Evolutionary conservation across 805 yeast genomes (phyloP).

Genomic region (Wickerhamiella sergipiensis): DNA sequence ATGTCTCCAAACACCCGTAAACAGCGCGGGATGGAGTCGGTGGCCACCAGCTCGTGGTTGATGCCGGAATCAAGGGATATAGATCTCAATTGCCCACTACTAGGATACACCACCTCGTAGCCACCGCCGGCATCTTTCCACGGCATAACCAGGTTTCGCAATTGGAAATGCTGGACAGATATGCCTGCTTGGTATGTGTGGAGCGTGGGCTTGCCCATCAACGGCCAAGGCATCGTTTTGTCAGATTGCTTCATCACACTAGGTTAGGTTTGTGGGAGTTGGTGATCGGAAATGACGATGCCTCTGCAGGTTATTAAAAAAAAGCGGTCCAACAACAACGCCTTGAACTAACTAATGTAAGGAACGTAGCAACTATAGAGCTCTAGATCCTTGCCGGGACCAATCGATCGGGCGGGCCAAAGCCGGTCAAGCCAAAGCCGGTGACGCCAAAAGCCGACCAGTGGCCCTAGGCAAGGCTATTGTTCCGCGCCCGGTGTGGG

Average conservation of each 20-base stretch:
- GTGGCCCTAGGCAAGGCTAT: too few species aligned
- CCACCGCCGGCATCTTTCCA: slow-evolving; percentile 24
- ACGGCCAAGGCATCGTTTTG: background rate
- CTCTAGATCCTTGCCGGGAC: too few species aligned
- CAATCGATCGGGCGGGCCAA: too few species aligned
- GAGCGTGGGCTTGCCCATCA: background rate
- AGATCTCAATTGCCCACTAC: slow-evolving; percentile 37
- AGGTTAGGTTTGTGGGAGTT: background rate
- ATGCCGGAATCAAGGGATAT: slow-evolving; percentile 15
- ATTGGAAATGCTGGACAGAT: slow-evolving; percentile 54
- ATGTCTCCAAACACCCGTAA: background rate
- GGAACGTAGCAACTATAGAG: too few species aligned
- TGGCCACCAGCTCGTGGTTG: background rate
- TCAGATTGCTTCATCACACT: background rate
- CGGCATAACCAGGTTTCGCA: slow-evolving; percentile 54
- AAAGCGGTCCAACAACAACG: too few species aligned
- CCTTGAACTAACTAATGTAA: too few species aligned
- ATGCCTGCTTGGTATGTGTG: slow-evolving; percentile 15
- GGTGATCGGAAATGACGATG: background rate
- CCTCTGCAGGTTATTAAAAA: too few species aligned
- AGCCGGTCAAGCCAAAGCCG: too few species aligned
- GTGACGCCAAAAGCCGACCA: too few species aligned
- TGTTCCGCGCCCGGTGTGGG: background rate
- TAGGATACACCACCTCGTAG: slow-evolving; percentile 41
- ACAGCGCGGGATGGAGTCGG: background rate